Evolutionary conservation across 2,329 filamentous ascomycete genomes (phyloP), one percentile per base, ranked within the genome.

Genomic region (Monosporascus sp.): DNA sequence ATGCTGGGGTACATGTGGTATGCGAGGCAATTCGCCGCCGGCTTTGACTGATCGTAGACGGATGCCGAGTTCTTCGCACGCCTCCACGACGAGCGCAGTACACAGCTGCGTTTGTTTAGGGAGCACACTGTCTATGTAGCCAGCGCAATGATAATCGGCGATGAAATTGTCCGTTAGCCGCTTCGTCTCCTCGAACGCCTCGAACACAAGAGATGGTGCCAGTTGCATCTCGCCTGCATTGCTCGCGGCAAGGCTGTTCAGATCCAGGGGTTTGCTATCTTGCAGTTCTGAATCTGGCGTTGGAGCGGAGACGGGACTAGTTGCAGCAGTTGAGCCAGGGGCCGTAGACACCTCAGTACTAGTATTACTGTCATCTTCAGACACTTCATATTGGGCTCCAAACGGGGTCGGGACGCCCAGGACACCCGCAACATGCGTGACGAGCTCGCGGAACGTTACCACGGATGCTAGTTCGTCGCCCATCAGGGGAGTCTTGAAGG

Each of bases 61-160:
- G 17, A 54, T 65, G 1, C 70, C 71, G 0, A 72, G 60, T 48
- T 66, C 31, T 25, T 70, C 64, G 24, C 72, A 70, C 1, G 69
- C 68, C 47, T 74, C 69, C 1, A 71, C 24, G 6, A 51, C 54
- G 31, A 57, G 47, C 4, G 52, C 54, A 9, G 51, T 53, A 49
- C 54, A 57, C 20, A 62, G 54, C 41, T 56, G 48, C 6, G 59
- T 63, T 39, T 62, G 56, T 15, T 54, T 46, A 0, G 66, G 67
- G 6, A 62, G 54, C 17, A 70, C 62, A 1, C 53, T 57, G 9
- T 64, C 57, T 6, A 63, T 46, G 22, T 66, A 67, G 18, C 58
- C 59, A 9, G 57, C 61, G 24, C 54, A 60, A 9, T 58, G 51
- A 34, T 63, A 60, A 3, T 67, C 60, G 5, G 48, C 51, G 7